These are phyloP conservation scores for Plectosphaerella sp. DNA, from an alignment of 2,329 filamentous ascomycete genomes.

Conservation along the genomic window DNA sequence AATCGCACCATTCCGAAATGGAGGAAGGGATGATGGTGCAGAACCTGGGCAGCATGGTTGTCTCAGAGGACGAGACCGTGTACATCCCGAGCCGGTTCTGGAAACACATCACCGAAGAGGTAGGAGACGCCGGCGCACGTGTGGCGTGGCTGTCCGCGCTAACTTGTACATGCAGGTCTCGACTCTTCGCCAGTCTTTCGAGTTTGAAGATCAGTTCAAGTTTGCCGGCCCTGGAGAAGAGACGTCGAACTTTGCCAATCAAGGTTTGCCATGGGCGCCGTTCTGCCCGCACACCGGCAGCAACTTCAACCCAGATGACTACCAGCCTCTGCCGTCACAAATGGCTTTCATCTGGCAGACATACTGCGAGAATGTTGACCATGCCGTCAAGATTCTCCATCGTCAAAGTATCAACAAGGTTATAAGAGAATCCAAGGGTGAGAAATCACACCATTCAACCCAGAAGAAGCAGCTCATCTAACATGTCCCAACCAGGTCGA, in stretches of 20 bases:
- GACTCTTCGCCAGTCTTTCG: neutral
- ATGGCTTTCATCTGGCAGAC: slow-evolving; percentile 31
- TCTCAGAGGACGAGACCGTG: neutral
- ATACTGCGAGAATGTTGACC: slow-evolving; percentile 40
- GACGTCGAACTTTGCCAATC: neutral
- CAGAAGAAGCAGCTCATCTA: neutral
- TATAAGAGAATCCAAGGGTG: slow-evolving; percentile 31
- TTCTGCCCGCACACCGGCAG: neutral
- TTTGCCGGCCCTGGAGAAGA: neutral
- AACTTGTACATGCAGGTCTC: neutral
- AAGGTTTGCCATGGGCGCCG: neutral
- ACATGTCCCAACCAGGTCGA: slow-evolving; percentile 7
- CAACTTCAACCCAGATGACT: neutral
- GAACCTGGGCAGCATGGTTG: neutral
- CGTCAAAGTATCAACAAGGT: slow-evolving; percentile 34
- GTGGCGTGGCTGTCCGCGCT: neutral
- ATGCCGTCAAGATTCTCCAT: slow-evolving; percentile 40
- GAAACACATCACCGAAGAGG: neutral
- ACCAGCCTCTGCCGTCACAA: slow-evolving; percentile 5
- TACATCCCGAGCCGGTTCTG: neutral
- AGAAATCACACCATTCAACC: neutral
- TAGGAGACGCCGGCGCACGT: neutral
- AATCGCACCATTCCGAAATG: neutral
- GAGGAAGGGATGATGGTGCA: neutral
- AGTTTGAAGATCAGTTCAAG: neutral